Percentiles rank a stretch among this genome's conserved stretches.
Conservation (phyloP, 1,284 basidiomycete species). For the Cryptococcus sp. region DNA sequence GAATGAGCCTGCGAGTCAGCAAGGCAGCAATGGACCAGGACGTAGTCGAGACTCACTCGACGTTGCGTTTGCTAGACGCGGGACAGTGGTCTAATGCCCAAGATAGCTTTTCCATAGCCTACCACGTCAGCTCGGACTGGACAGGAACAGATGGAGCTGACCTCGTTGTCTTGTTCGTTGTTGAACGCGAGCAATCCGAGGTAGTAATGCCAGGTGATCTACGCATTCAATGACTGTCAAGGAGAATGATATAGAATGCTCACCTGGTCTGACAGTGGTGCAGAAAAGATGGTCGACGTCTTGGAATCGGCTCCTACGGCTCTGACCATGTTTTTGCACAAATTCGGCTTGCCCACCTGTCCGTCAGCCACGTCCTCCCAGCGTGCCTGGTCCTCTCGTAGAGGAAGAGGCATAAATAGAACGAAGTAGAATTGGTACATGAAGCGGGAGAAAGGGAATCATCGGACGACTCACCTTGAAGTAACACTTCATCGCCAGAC, state of each 20-base stretch:
- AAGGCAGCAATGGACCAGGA: neutral
- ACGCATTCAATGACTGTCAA: constrained; percentile 42
- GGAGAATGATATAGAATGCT: constrained; percentile 19
- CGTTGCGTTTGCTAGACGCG: constrained; percentile 60
- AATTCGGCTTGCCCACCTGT: constrained; percentile 77
- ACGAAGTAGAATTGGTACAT: too few species aligned
- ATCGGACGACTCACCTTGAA: constrained; percentile 63
- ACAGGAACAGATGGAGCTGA: constrained; percentile 30
- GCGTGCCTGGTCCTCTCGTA: too few species aligned
- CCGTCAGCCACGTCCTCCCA: neutral
- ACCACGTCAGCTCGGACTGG: neutral
- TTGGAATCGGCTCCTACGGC: constrained; percentile 80
- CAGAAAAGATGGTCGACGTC: constrained; percentile 68
- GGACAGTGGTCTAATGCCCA: constrained; percentile 78
- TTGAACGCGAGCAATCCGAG: constrained; percentile 89
- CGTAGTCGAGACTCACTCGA: constrained; percentile 59
- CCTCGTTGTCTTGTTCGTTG: constrained; percentile 82
- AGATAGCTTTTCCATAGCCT: constrained; percentile 77
- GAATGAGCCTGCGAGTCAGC: constrained; percentile 60
- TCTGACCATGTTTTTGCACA: constrained; percentile 86
- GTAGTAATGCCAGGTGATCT: constrained; percentile 85
- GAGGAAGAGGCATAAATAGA: neutral
- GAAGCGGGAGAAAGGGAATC: too few species aligned
- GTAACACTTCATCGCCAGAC: constrained; percentile 86
- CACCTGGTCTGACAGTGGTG: constrained; percentile 82